Evolutionary conservation across 2,329 filamentous ascomycete species (phyloP), one percentile per base, ranked within the genome.

Genomic region (Madurella fahalii): DNA sequence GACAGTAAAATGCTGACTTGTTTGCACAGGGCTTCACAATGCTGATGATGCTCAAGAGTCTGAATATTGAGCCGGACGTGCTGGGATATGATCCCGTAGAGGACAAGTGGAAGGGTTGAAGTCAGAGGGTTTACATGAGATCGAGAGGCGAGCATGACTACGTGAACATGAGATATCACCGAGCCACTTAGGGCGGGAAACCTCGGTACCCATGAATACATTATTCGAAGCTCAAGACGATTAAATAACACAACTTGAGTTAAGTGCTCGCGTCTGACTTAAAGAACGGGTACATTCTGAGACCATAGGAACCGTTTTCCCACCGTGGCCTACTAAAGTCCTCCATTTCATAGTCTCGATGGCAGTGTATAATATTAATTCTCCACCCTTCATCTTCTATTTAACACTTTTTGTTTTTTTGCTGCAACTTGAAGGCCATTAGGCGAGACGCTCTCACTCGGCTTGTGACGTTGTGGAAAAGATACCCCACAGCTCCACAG

Each of bases 31-130:
- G 66, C 30, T 72, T 72, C 53, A 72, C 70, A 30, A 72, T 73
- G 68, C 55, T 63, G 15, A 68, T 67, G 64, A 72, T 73, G 71
- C 62, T 73, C 49, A 65, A 65, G 52, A 71, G 67, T 48, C 61
- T 73, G 44, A 65, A 68, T 52, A 70, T 73, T 40, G 69, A 71
- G 34, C 59, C 68, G 7, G 63, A 68, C 9, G 47, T 70, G 25
- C 61, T 73, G 46, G 69, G 68, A 9, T 73, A 68, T 40, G 65
- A 72, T 58, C 63, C 63, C 15, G 59, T 49, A 4, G 67, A 70
- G 46, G 64, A 66, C 31, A 61, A 59, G 30, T 69, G 67, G 67
- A 54, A 50, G 47, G 64, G 64, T 47, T 65, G 47, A 59, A 13
- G 15, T n/a, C n/a, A n/a, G 13, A 17, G 16, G 8, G n/a, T 37